phyloP scores from a whole-genome alignment of 2,329 filamentous ascomycete genomes.

The Orbilia oligospora region DNA sequence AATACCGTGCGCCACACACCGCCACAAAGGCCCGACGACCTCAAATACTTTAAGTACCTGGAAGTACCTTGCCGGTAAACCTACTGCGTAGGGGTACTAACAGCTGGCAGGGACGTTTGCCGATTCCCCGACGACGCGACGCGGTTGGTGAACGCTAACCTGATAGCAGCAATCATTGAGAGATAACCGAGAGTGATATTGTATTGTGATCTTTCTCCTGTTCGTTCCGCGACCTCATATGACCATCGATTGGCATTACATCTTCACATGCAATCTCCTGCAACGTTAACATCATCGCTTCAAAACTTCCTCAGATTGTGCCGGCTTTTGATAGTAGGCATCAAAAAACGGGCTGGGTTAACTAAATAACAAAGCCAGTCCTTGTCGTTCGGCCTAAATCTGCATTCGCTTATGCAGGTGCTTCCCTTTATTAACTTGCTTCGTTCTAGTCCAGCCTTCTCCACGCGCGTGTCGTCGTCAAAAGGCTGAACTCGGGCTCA shows the following conservation, averaged over 20 bases:
- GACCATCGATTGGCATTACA: background rate
- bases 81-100: no score
- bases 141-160: constrained; percentile 11
- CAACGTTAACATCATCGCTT: background rate
- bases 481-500: constrained; percentile 1
- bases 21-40: no score
- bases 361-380: constrained; percentile 11
- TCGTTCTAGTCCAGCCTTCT: constrained; percentile 25
- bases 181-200: background rate
- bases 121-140: constrained; percentile 55
- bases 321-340: background rate
- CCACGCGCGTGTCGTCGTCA: constrained; percentile 11
- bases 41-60: no score
- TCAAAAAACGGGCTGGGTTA: constrained; percentile 1
- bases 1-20: background rate
- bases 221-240: background rate
- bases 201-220: background rate
- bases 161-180: background rate
- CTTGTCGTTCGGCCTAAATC: constrained; percentile 2
- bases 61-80: no score
- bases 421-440: constrained; percentile 13
- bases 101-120: constrained; percentile 19
- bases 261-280: background rate
- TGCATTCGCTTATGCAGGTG: constrained; percentile 56
- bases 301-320: background rate